Conservation (phyloP, 768 basidiomycete genomes). For the Boletus fagicola region DNA sequence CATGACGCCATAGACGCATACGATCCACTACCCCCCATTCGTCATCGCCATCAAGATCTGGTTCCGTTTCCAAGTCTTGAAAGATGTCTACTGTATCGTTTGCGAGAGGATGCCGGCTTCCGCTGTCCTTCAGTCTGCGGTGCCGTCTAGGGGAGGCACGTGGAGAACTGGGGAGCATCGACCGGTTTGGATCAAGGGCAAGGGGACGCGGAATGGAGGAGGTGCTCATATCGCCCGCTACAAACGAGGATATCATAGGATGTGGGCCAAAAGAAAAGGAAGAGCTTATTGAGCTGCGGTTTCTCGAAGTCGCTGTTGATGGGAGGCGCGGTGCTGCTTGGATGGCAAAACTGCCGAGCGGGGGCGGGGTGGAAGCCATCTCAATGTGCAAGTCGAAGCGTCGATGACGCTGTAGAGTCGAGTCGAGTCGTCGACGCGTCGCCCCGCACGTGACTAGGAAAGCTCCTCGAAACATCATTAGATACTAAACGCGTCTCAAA, state of each 20-base stretch:
- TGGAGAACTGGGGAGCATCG: conserved; percentile 72
- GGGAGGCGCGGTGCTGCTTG: conserved; percentile 50
- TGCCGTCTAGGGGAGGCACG: conserved; percentile 63
- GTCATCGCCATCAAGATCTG: conserved; percentile 57
- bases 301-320: conserved; percentile 54
- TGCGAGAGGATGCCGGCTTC: conserved; percentile 67
- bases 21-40: conserved; percentile 91
- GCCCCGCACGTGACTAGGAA: conserved; percentile 19
- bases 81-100: conserved; percentile 76
- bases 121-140: conserved; percentile 53
- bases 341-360: conserved; percentile 40
- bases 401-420: no score
- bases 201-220: conserved; percentile 52
- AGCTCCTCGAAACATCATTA: background rate
- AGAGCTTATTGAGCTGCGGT: conserved; percentile 68
- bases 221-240: conserved; percentile 62
- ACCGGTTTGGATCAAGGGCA: conserved; percentile 78
- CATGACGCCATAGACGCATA: conserved; percentile 96
- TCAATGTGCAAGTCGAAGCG: background rate
- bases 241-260: conserved; percentile 67
- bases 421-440: conserved; percentile 5
- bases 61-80: conserved; percentile 60
- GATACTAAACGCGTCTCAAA: background rate
- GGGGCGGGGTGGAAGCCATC: conserved; percentile 50
- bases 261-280: conserved; percentile 85